Base-by-base conservation (phyloP, 192 early-diverging fungal genomes). In the Coemansia sp. region DNA sequence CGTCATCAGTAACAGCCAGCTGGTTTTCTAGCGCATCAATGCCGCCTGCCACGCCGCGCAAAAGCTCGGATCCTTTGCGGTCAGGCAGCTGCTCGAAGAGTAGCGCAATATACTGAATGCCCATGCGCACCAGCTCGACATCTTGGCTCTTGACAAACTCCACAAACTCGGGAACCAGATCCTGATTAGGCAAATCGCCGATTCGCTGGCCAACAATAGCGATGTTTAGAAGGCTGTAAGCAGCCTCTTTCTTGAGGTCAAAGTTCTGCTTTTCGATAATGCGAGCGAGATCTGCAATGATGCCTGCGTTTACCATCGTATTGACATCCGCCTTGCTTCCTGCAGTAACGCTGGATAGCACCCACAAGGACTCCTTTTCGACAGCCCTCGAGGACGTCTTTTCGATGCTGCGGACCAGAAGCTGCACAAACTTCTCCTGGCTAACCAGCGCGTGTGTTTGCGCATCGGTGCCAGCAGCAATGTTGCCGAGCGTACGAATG, bases 361-460 rank as follows among this genome's bases (percentile, higher is more conserved):
- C 80, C 86, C 88, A 87, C 37, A 89, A 72, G 14, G 80, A 72
- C 57, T 89, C 88, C 54, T 86, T 89, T 53, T 85, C 85, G 17
- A 89, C 79, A 0, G 83, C 67, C 5, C 74, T 58, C 18, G 74
- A 68, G 0, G 53, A 46, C 21, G 62, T 55, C 18, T 45, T 45
- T 30, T 61, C 64, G 20, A 77, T 66, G 56, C 67, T 62, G 18
- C 54, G 62, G 11, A 66, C 55, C 5, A 77, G 21, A 2, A 66
- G 63, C 11, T 34, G 34, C 10, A 90, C 52, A 57, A 90, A 85
- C 8, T 60, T 65, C 3, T 60, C 53, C 23, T 81, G 71, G 9
- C 60, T 17, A 5, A 87, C 67, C 16, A 85, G 47, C 3, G 47
- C 53, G 26, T 76, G 74, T 3, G 82, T 83, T 21, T 84, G 77